A percentile compares a stretch with the other conserved stretches of the same genome.
phyloP scores from a whole-genome alignment of 2,329 filamentous ascomycete species.

The Colletotrichum incanum region DNA sequence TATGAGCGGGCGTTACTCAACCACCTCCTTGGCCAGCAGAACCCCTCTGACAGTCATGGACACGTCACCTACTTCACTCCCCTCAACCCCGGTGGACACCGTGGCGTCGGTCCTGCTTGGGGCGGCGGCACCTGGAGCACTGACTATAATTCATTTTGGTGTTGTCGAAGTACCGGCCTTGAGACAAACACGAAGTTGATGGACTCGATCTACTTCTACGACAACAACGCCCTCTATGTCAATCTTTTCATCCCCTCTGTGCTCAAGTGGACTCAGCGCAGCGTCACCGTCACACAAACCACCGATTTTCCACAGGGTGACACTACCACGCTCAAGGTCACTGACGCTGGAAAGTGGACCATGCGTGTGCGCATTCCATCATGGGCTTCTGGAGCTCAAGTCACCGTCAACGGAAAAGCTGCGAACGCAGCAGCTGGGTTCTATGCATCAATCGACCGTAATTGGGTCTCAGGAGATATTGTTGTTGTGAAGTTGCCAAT shows the following conservation, averaged over 20 bases:
- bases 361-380: slow-evolving; percentile 63
- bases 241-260: slow-evolving; percentile 66
- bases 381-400: slow-evolving; percentile 58
- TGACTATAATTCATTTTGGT: slow-evolving; percentile 69
- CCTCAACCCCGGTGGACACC: slow-evolving; percentile 62
- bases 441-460: slow-evolving; percentile 58
- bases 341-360: slow-evolving; percentile 50
- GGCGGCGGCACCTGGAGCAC: slow-evolving; percentile 70
- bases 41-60: slow-evolving; percentile 61
- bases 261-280: slow-evolving; percentile 59
- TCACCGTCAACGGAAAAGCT: slow-evolving; percentile 59
- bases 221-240: slow-evolving; percentile 60
- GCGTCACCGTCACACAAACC: slow-evolving; percentile 59
- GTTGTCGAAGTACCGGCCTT: slow-evolving; percentile 66
- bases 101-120: slow-evolving; percentile 68
- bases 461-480: slow-evolving; percentile 60
- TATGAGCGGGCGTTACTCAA: slow-evolving; percentile 67
- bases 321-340: slow-evolving; percentile 56
- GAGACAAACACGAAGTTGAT: slow-evolving; percentile 70
- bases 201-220: slow-evolving; percentile 67
- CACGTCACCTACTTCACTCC: slow-evolving; percentile 69
- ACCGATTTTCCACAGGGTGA: slow-evolving; percentile 61
- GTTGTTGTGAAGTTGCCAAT: slow-evolving; percentile 63
- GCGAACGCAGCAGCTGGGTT: slow-evolving; percentile 52
- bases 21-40: slow-evolving; percentile 65